phyloP scores from a whole-genome alignment of 208 protist species.

The Leishmania martiniquensis region DNA sequence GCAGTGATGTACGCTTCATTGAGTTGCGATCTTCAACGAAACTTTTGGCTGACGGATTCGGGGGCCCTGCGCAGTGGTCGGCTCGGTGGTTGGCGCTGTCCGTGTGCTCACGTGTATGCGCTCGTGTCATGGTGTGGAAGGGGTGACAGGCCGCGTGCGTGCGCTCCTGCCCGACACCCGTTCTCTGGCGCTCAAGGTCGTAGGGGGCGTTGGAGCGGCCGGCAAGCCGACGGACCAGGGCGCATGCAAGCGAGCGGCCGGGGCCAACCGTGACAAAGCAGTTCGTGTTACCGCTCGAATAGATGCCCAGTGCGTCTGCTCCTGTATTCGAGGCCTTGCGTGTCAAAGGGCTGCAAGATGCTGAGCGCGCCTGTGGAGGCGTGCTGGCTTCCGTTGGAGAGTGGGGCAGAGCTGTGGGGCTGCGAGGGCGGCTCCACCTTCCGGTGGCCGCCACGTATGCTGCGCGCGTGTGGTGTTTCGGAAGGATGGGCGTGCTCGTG shows the following conservation, averaged over 20 bases:
- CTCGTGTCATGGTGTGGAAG: not conserved
- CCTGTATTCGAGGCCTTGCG: constrained; percentile 53
- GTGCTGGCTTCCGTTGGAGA: not conserved
- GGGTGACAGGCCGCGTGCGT: not conserved
- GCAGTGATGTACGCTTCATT: constrained; percentile 13
- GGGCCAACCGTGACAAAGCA: constrained; percentile 26
- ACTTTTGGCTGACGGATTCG: constrained; percentile 4
- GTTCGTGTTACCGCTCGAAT: constrained; percentile 79
- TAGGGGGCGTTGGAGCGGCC: not conserved
- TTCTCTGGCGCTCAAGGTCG: not conserved
- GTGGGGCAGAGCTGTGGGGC: not conserved
- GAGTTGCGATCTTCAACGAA: constrained; percentile 17
- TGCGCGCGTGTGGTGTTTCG: no score
- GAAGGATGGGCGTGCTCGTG: no score
- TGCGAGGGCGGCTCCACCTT: not conserved
- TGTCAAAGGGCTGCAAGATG: constrained; percentile 86
- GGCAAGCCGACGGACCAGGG: not conserved
- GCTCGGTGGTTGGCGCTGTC: not conserved
- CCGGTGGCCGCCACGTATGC: not conserved
- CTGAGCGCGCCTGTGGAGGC: not conserved
- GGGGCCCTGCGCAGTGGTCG: not conserved
- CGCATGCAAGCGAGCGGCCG: not conserved
- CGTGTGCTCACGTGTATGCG: not conserved
- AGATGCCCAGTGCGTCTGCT: constrained; percentile 13
- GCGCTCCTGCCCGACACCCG: not conserved